Evolutionary conservation across 768 basidiomycete genomes (phyloP), one percentile per base, ranked within the genome.

Genomic region (Collybia mongolica): DNA sequence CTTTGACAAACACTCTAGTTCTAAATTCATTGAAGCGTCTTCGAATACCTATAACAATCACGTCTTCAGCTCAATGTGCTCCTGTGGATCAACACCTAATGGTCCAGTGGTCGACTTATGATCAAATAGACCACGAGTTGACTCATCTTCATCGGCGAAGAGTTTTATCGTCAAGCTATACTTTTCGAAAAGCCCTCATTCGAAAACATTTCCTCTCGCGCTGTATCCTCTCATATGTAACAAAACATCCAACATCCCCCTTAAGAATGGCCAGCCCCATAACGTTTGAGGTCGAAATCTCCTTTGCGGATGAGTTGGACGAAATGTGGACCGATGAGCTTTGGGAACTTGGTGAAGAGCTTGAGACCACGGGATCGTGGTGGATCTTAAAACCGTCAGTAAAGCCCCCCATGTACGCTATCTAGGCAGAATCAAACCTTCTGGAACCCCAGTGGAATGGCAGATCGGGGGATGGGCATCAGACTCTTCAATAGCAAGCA

Each of bases 401-500:
- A 19, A 15, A 26, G 23, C 6, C 6, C 47, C 22, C 17, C 39
- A 12, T 26, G n/a, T n/a, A 23, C 18, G 12, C 19, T 26, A 17
- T 14, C 19, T 26, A 48, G 12, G 28, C 32, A 29, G 46, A 38
- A 28, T 23, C 19, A 32, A 22, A 37, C 39, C 49, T 52, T 45
- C 53, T 47, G 28, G 51, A 28, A 36, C 46, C 40, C 9, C 50
- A 80, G 79, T 40, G 92, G 93, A 15, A 96, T 99, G 90, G 88
- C 94, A 1, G 95, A 98, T 71, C 81, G 93, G 44, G 97, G 94
- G 11, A 92, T 93, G 78, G 97, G 96, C 2, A 94, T 99, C 55
- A 72, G 94, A 39, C 70, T 99, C 41, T 98, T 99, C 69, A 82
- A 87, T 46, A 86, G 79, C 48, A 88, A 88, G 66, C 80, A 81